These are phyloP conservation scores for Cairneyella variabilis DNA, from an alignment of 495 filamentous ascomycete species.

Conservation along the genomic window DNA sequence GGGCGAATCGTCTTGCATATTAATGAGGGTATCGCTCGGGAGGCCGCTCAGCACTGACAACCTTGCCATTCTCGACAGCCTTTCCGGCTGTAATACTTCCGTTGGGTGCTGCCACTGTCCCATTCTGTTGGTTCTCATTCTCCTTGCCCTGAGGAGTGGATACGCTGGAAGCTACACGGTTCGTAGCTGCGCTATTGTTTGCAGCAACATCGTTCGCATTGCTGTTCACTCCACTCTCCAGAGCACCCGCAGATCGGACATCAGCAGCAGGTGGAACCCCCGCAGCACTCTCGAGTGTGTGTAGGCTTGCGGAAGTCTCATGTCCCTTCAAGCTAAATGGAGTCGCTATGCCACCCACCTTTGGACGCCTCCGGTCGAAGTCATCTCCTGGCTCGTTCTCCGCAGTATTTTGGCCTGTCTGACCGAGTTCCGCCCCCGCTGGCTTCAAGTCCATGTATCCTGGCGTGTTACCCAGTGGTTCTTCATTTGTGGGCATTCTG, in stretches of 20 bases:
- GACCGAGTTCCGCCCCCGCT: too few species aligned
- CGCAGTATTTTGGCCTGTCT: too few species aligned
- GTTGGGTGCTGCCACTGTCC: neutral
- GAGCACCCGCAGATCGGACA: conserved; percentile 9
- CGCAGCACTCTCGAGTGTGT: conserved; percentile 33
- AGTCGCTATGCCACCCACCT: conserved; percentile 44
- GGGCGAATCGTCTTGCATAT: too few species aligned
- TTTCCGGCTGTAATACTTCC: neutral
- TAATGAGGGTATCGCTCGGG: too few species aligned
- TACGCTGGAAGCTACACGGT: too few species aligned
- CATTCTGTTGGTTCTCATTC: neutral
- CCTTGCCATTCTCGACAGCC: conserved; percentile 16
- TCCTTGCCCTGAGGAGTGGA: neutral
- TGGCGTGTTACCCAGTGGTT: too few species aligned
- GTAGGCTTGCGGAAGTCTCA: conserved; percentile 50
- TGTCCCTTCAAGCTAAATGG: conserved; percentile 48
- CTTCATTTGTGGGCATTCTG: conserved; percentile 17
- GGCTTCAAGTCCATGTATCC: too few species aligned
- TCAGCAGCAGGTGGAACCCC: conserved; percentile 16
- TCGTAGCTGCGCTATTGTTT: too few species aligned
- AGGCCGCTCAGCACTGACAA: conserved; percentile 17
- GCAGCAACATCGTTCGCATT: too few species aligned
- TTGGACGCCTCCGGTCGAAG: conserved; percentile 40
- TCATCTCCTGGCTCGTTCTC: conserved; percentile 29
- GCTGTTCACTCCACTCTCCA: conserved; percentile 7